phyloP scores from a whole-genome alignment of 106 monocot species.

The Phalaenopsis aphrodite region DNA sequence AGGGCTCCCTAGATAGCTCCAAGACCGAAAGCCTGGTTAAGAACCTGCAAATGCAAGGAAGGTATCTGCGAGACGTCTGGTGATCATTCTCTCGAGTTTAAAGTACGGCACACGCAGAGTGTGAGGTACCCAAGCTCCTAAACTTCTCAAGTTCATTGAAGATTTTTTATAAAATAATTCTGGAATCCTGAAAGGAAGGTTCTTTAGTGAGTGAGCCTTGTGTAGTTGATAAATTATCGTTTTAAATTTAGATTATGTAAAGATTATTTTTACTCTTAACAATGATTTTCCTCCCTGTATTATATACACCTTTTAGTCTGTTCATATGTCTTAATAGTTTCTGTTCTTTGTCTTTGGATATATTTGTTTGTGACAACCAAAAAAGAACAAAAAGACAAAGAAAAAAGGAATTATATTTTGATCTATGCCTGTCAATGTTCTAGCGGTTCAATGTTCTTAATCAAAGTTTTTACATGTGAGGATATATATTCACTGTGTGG shows the following conservation, averaged over 20 bases:
- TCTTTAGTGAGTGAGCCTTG: too few species aligned
- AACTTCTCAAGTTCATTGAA: neutral
- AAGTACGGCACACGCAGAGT: neutral
- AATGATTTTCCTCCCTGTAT: neutral
- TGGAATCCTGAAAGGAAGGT: neutral
- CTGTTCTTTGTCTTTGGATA: too few species aligned
- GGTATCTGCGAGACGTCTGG: slow-evolving; percentile 26
- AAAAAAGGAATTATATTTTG: too few species aligned
- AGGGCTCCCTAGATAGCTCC: slow-evolving; percentile 22
- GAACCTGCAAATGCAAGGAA: slow-evolving; percentile 22
- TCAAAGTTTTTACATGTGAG: too few species aligned
- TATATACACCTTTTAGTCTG: neutral
- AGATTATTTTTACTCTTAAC: too few species aligned
- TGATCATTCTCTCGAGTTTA: neutral
- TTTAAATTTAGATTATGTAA: too few species aligned
- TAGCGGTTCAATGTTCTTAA: too few species aligned
- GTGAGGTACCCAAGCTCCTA: neutral
- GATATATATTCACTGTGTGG: too few species aligned
- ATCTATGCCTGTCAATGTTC: too few species aligned
- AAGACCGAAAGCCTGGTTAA: slow-evolving; percentile 20
- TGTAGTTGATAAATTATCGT: too few species aligned
- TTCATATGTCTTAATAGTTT: neutral
- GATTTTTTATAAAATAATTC: slow-evolving; percentile 4
- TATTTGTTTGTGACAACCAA: too few species aligned
- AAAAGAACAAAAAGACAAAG: too few species aligned